phyloP scores from a whole-genome alignment of 441 rosid species.

The Gossypium davidsonii region DNA sequence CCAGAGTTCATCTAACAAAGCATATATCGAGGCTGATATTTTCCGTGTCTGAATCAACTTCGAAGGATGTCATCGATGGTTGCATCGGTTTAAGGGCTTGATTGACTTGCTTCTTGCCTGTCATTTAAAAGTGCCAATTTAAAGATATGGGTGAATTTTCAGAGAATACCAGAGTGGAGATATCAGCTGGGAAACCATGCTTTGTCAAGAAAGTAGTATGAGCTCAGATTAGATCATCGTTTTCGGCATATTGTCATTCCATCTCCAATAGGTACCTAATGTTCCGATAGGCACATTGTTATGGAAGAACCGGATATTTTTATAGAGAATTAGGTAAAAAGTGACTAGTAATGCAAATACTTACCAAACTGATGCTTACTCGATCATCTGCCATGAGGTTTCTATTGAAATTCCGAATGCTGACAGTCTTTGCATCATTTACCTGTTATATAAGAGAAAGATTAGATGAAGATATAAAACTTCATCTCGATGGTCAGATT shows the following conservation, averaged over 20 bases:
- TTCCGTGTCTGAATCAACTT: neutral
- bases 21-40: neutral
- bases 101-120: neutral
- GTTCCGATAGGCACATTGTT: constrained; percentile 6
- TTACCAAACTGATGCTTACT: constrained; percentile 75
- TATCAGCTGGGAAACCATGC: neutral
- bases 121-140: neutral
- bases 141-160: neutral
- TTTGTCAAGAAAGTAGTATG: neutral
- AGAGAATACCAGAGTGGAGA: neutral
- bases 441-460: constrained; percentile 30
- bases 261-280: constrained; percentile 81
- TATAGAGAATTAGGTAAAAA: neutral
- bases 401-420: constrained; percentile 73
- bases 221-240: constrained; percentile 26
- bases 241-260: constrained; percentile 81
- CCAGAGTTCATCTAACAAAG: neutral
- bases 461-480: neutral
- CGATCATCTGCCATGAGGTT: constrained; percentile 63
- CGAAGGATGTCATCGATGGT: neutral
- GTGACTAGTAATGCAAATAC: constrained; percentile 9
- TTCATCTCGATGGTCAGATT: neutral
- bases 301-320: constrained; percentile 4
- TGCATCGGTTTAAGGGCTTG: neutral
- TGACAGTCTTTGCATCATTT: constrained; percentile 60